Conservation (phyloP, 441 rosid species). For the Brassica hybrid region DNA sequence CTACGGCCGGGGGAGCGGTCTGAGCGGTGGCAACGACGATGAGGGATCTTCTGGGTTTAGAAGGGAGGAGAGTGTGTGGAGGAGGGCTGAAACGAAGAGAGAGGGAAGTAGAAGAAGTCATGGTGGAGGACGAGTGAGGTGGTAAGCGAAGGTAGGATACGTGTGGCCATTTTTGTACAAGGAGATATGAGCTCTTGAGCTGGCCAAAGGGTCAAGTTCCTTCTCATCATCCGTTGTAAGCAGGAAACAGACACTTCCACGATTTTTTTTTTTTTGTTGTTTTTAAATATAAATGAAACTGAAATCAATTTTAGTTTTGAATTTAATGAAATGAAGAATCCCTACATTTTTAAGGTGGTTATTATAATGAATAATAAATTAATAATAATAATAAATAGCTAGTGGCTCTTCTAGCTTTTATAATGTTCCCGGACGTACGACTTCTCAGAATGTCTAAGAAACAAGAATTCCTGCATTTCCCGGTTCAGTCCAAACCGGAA, state of each 20-base stretch:
- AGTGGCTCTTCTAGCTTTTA: constrained; percentile 32
- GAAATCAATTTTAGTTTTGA: neutral
- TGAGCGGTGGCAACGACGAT: constrained; percentile 46
- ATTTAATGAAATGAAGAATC: neutral
- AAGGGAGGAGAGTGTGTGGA: constrained; percentile 34
- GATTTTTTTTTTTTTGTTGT: constrained; percentile 9
- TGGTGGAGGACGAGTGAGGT: neutral
- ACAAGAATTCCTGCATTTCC: too few relatives aligned
- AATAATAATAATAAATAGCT: neutral
- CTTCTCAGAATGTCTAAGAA: constrained; percentile 35
- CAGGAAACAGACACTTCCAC: constrained; percentile 39
- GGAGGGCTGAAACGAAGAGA: constrained; percentile 55
- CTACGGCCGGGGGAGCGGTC: constrained; percentile 52
- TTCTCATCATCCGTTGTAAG: constrained; percentile 28
- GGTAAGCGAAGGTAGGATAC: constrained; percentile 22
- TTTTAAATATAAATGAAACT: constrained; percentile 1
- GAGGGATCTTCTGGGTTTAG: constrained; percentile 53
- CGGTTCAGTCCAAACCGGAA: constrained; percentile 33
- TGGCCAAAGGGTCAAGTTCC: constrained; percentile 40
- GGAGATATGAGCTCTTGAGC: constrained; percentile 43
- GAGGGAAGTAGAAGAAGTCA: constrained; percentile 34
- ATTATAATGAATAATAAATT: too few relatives aligned
- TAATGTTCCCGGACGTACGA: constrained; percentile 24
- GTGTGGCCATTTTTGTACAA: constrained; percentile 47
- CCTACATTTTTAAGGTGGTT: neutral